Evolutionary conservation across 2,329 filamentous ascomycete species (phyloP).

Genomic region (Colletotrichum horii): DNA sequence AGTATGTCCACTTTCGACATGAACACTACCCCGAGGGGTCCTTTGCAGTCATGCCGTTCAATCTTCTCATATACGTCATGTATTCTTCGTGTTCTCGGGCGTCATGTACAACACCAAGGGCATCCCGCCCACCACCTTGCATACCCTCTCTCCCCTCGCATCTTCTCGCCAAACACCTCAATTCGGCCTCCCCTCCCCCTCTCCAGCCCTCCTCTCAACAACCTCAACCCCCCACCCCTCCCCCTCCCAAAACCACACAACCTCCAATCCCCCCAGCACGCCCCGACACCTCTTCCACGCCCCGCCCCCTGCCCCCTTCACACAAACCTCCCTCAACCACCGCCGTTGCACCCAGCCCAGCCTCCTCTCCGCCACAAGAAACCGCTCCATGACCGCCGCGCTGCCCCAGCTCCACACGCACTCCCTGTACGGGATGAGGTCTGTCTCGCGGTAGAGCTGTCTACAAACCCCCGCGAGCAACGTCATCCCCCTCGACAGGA

Average conservation of each 20-base stretch:
- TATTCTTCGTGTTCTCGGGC: not conserved
- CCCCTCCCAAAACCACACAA: constrained; percentile 22
- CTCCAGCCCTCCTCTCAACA: not conserved
- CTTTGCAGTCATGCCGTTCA: rapidly evolving
- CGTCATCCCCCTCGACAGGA: constrained; percentile 27
- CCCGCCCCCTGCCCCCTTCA: constrained; percentile 20
- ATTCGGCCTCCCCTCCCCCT: not conserved
- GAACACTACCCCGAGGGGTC: not conserved
- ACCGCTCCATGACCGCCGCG: constrained; percentile 36
- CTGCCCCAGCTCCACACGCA: constrained; percentile 39
- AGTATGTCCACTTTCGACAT: not conserved
- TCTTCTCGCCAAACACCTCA: not conserved
- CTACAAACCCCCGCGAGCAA: constrained; percentile 38
- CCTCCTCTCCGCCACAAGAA: constrained; percentile 33
- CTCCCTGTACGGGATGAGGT: constrained; percentile 35
- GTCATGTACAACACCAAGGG: not conserved
- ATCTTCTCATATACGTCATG: not conserved
- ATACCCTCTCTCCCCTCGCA: too few relatives aligned
- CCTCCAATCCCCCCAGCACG: constrained; percentile 32
- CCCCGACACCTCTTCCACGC: constrained; percentile 30
- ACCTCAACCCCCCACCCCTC: not conserved
- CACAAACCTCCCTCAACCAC: constrained; percentile 33
- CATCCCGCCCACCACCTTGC: too few relatives aligned
- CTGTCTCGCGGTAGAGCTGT: constrained; percentile 41
- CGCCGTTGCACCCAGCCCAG: constrained; percentile 33